Percentiles rank a stretch among this genome's conserved stretches.
Evolutionary conservation across 1,284 basidiomycete genomes (phyloP).

Genomic region (Anthracocystis panici-leucophaei): DNA sequence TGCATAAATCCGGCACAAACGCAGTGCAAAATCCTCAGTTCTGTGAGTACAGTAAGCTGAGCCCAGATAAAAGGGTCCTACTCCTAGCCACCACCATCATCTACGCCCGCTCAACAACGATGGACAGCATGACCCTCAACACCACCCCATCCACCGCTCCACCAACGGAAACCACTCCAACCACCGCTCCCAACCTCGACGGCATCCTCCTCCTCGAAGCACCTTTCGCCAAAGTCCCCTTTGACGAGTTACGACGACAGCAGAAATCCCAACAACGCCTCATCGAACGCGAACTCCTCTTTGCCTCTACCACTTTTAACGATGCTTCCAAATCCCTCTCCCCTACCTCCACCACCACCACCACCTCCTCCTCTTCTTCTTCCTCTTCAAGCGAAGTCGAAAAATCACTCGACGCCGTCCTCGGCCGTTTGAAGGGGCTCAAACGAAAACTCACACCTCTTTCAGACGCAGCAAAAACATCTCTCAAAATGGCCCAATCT

Average conservation of each 20-base stretch:
- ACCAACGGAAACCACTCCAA: neutral
- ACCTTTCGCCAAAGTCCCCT: conserved; percentile 80
- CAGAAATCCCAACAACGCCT: conserved; percentile 63
- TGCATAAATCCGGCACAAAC: no score
- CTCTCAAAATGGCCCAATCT: conserved; percentile 40
- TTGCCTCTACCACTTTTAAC: conserved; percentile 31
- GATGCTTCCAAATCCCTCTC: conserved; percentile 6
- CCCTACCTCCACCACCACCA: no score
- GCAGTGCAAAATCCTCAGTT: no score
- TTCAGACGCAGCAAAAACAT: conserved; percentile 30
- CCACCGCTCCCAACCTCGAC: conserved; percentile 71
- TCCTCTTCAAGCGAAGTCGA: conserved; percentile 23
- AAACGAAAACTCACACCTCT: conserved; percentile 79
- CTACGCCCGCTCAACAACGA: conserved; percentile 3
- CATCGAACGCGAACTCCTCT: conserved; percentile 51
- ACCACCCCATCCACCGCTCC: neutral
- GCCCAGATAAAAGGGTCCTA: conserved; percentile 11
- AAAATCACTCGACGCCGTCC: conserved; percentile 79
- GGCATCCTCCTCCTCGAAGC: conserved; percentile 88
- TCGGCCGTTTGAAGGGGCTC: conserved; percentile 79
- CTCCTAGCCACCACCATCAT: neutral
- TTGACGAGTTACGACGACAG: conserved; percentile 57
- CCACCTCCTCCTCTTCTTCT: neutral
- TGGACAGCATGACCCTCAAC: conserved; percentile 31
- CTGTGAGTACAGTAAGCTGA: neutral